phyloP scores from a whole-genome alignment of 164 flowering plant genomes.

The Dillenia suffruticosa region DNA sequence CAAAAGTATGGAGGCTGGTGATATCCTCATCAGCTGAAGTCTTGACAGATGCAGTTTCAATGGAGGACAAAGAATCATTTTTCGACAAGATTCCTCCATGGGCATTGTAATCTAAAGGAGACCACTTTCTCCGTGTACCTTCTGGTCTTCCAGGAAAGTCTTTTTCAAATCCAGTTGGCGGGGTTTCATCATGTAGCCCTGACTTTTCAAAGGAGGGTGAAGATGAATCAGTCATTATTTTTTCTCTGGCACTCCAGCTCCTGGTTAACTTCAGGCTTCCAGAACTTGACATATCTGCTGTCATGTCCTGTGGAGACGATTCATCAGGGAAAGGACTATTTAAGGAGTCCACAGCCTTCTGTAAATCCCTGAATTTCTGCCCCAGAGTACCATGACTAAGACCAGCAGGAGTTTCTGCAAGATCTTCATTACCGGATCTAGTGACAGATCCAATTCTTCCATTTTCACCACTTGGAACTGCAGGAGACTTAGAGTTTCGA shows the following conservation, averaged over 20 bases:
- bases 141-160: conserved; percentile 52
- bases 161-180: conserved; percentile 35
- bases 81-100: conserved; percentile 24
- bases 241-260: conserved; percentile 39
- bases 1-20: conserved; percentile 71
- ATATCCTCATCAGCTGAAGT: conserved; percentile 56
- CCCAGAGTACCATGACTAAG: conserved; percentile 23
- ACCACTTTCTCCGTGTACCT: conserved; percentile 19
- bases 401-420: conserved; percentile 13
- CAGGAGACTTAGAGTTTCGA: conserved; percentile 11
- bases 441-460: conserved; percentile 8
- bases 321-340: conserved; percentile 26
- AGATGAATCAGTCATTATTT: conserved; percentile 23
- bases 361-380: conserved; percentile 28
- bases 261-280: conserved; percentile 26
- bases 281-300: conserved; percentile 19
- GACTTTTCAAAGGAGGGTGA: conserved; percentile 23
- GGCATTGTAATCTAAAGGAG: conserved; percentile 24
- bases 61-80: conserved; percentile 44
- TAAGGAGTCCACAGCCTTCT: conserved; percentile 35
- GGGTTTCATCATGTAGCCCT: conserved; percentile 34
- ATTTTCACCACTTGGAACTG: conserved; percentile 13
- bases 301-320: conserved; percentile 13
- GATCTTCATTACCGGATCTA: conserved; percentile 2
- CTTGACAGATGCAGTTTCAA: conserved; percentile 31